These are phyloP conservation scores for Pouteria glomerata DNA, from an alignment of 148 eudicot genomes.

Conservation along the genomic window DNA sequence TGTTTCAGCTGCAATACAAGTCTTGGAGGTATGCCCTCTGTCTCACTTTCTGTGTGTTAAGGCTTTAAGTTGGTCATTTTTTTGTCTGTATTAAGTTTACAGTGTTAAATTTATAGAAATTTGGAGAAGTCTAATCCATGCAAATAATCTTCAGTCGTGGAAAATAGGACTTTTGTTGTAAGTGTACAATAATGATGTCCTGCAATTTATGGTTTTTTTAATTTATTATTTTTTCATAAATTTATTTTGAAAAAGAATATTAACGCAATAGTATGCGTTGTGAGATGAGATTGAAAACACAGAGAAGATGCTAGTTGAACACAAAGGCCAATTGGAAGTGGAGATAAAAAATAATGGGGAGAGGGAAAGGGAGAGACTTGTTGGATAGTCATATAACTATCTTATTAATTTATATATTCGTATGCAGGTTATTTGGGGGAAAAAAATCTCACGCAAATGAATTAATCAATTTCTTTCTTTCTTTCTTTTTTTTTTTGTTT, in stretches of 20 bases:
- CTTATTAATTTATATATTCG: neutral
- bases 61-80: too few species aligned
- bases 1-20: slow-evolving; percentile 75
- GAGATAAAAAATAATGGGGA: too few species aligned
- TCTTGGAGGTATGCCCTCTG: slow-evolving; percentile 52
- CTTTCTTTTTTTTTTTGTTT: too few species aligned
- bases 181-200: neutral
- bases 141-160: neutral
- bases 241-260: neutral
- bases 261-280: too few species aligned
- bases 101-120: neutral
- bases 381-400: neutral
- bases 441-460: neutral
- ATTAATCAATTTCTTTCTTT: neutral
- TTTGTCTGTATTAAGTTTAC: neutral
- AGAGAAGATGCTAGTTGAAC: too few species aligned
- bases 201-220: neutral
- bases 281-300: too few species aligned
- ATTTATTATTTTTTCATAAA: neutral
- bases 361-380: too few species aligned
- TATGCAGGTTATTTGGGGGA: neutral
- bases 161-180: neutral
- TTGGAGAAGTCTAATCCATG: neutral
- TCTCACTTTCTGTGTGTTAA: neutral
- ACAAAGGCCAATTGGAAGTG: too few species aligned